Evolutionary conservation across 2,329 filamentous ascomycete species (phyloP), one percentile per base, ranked within the genome.

Genomic region (Aspergillus quadrilineatus): DNA sequence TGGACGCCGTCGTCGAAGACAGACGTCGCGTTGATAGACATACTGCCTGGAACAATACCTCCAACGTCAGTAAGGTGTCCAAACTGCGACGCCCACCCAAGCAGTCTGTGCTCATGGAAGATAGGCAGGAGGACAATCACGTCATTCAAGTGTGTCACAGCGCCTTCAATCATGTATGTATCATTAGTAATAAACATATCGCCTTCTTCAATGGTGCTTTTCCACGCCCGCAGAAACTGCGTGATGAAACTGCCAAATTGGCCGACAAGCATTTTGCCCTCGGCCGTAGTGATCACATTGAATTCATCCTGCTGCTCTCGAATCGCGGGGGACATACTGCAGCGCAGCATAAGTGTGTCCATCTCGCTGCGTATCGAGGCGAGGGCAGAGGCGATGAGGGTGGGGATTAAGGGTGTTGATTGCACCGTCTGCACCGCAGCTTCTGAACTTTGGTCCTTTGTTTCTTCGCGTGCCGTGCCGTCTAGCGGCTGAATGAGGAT

Each of bases 171-270:
- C 48, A 78, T 74, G 58, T 80, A 82, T 4, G 77, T 75, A 47
- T 81, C 79, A 53, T 82, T 81, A n/a, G 79, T 82, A 36, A 81
- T 73, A 54, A 81, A 81, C 1, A 81, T 65, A 50, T 82, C 79
- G 0, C 78, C 79, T 53, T 80, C 77, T 46, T 80, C 75, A 44
- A 82, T 73, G 0, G 75, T 74, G 1, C 76, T 77, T n/a, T 72
- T 70, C 78, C 77, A 81, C 1, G 71, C 67, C 1, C 72, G 63
- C n/a, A 81, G 62, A 50, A 82, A 80, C 43, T 78, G 72, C 0
- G 72, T 72, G 57, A 80, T 80, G 59, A 80, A 80, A 58, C 76
- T 79, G 3, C 78, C 79, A 36, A 81, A 80, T 49, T 82, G 79
- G 0, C 79, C 79, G 6, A 79, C 79, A 0, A 82, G 71, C 78